Base-by-base conservation (phyloP, 345 rosid species). In the Populus euphratica region DNA sequence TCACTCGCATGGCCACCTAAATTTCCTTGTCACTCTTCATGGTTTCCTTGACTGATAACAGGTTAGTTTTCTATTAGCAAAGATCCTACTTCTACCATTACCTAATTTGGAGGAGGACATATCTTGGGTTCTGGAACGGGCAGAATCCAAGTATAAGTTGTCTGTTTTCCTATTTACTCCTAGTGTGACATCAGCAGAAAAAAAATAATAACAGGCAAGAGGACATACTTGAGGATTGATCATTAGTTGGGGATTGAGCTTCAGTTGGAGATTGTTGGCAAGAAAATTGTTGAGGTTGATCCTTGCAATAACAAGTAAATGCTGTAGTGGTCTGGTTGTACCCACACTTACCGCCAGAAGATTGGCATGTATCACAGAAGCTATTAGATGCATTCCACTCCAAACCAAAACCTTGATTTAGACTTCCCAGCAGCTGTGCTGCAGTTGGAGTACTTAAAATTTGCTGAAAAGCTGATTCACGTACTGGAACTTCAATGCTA, bases 271-370 rank as follows among this genome's bases (percentile, higher is more conserved):
- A 41, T 41, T 41, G 0, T 41, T 2, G 47, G 47, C 47, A 41
- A 41, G 4, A 43, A 5, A 0, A 16, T 5, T 4, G 50, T 6
- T 9, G 23, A 12, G 69, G 18, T 17, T 5, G 9, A 21, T 87
- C 72, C 1, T 16, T 1, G 35, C 69, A 52, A 69, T 80, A 84
- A 68, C 90, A 88, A 47, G 31, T 17, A n/a, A 87, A 87, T 20
- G 1, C 9, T 9, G 6, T 5, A 17, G 62, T 8, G 4, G 0
- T 43, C 18, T 13, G 14, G 64, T 73, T 23, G 56, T 39, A 78
- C 16, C 91, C 91, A 36, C 91, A 89, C 65, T 31, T 12, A 17
- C 93, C 93, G 1, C 43, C 16, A 1, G 83, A 52, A 0, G 0
- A 0, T 1, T 12, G 2, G 74, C 92, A 89, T 2, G 0, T 0